Evolutionary conservation across 2,329 filamentous ascomycete genomes (phyloP).

Genomic region (Aspergillus caelatus): DNA sequence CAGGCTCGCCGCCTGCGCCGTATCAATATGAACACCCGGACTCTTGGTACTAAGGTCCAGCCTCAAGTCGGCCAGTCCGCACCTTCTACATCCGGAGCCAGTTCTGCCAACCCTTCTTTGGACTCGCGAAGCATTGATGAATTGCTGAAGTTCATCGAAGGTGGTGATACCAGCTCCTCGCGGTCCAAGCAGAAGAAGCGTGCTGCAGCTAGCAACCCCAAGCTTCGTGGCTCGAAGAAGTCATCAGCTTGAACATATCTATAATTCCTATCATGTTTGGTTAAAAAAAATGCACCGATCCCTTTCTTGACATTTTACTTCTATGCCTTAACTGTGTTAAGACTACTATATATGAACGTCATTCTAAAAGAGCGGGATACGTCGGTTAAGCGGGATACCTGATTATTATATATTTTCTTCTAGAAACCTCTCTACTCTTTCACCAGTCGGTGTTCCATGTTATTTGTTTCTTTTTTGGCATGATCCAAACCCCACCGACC

Average conservation of each 20-base stretch:
- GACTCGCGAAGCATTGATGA: slow-evolving; percentile 90
- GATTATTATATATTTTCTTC: slow-evolving; percentile 16
- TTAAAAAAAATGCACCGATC: slow-evolving; percentile 16
- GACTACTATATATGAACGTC: slow-evolving; percentile 26
- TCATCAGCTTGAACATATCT: slow-evolving; percentile 31
- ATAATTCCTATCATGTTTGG: slow-evolving; percentile 9
- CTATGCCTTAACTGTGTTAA: slow-evolving; percentile 32
- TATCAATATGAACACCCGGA: slow-evolving; percentile 67
- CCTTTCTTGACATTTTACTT: slow-evolving; percentile 26
- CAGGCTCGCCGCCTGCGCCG: slow-evolving; percentile 73
- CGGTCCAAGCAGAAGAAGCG: slow-evolving; percentile 50
- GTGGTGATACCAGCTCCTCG: slow-evolving; percentile 50
- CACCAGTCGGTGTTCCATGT: slow-evolving; percentile 13
- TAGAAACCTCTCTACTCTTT: slow-evolving; percentile 41
- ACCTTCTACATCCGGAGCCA: slow-evolving; percentile 49
- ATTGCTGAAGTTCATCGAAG: slow-evolving; percentile 91
- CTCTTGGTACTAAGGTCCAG: slow-evolving; percentile 61
- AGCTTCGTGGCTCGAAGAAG: slow-evolving; percentile 48
- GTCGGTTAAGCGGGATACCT: slow-evolving; percentile 35
- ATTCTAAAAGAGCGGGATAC: slow-evolving; percentile 25
- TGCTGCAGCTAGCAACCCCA: slow-evolving; percentile 45
- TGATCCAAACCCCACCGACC: slow-evolving; percentile 28
- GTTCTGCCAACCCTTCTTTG: slow-evolving; percentile 48
- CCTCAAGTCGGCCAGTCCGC: slow-evolving; percentile 65
- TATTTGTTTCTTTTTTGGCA: slow-evolving; percentile 22